phyloP scores from a whole-genome alignment of 169 alveolate genomes.

The Cryptosporidium xiaoi region DNA sequence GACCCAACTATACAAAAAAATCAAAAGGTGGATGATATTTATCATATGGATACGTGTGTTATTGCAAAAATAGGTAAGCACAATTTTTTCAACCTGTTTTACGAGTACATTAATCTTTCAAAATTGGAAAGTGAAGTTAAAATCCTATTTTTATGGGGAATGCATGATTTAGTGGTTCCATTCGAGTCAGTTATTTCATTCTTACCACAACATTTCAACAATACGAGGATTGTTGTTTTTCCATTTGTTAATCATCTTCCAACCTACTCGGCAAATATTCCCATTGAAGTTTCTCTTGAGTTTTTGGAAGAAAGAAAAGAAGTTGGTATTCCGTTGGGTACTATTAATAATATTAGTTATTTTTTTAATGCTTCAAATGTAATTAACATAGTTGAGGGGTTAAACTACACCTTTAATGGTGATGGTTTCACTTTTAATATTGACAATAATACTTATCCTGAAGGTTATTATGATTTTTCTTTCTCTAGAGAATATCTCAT shows the following conservation, averaged over 20 bases:
- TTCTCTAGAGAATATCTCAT: no score
- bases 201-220: background rate
- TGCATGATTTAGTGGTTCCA: constrained; percentile 21
- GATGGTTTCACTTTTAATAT: background rate
- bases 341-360: background rate
- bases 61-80: constrained; percentile 15
- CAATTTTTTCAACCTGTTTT: constrained; percentile 16
- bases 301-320: background rate
- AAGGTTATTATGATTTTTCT: background rate
- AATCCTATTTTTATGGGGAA: constrained; percentile 49
- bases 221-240: constrained; percentile 28
- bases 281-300: background rate
- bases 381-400: background rate
- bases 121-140: background rate
- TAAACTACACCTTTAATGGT: background rate
- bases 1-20: background rate
- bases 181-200: constrained; percentile 24
- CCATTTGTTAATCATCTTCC: constrained; percentile 37
- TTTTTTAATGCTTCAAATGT: constrained; percentile 14
- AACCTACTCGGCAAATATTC: background rate
- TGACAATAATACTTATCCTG: background rate
- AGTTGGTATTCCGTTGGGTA: constrained; percentile 18
- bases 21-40: background rate
- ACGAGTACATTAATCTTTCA: constrained; percentile 1
- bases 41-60: background rate